Conservation (phyloP, 805 yeast genomes). For the Spathaspora arborariae region DNA sequence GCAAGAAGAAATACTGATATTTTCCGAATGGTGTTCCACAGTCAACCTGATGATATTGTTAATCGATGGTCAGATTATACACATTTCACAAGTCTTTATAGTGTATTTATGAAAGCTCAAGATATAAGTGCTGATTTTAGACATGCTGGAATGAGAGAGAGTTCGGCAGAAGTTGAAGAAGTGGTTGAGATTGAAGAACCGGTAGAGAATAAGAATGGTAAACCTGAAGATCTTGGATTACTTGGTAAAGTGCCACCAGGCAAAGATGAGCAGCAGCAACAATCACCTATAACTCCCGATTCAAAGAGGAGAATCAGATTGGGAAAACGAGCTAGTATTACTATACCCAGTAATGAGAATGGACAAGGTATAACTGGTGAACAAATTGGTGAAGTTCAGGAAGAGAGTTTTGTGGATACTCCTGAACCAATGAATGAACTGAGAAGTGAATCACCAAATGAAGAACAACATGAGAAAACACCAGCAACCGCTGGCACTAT, state of each 20-base stretch:
- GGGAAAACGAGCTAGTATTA: conserved; percentile 7
- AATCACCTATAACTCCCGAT: conserved; percentile 4
- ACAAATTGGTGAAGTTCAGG: conserved; percentile 1
- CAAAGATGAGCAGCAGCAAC: conserved; percentile 8
- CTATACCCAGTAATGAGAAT: neutral
- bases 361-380: neutral
- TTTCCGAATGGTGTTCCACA: conserved; percentile 81
- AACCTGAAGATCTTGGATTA: conserved; percentile 31
- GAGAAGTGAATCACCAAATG: neutral
- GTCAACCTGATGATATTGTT: conserved; percentile 95
- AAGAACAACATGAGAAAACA: neutral
- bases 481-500: neutral
- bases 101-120: conserved; percentile 50
- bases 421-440: neutral
- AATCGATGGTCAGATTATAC: conserved; percentile 87
- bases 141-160: conserved; percentile 11
- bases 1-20: conserved; percentile 82
- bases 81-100: conserved; percentile 54
- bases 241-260: conserved; percentile 34
- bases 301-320: conserved; percentile 2
- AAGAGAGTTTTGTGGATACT: neutral
- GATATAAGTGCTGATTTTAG: conserved; percentile 29
- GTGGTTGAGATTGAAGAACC: conserved; percentile 7
- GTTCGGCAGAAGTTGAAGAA: neutral
- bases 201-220: conserved; percentile 6